A percentile compares a stretch with the other conserved stretches of the same genome.
These are phyloP conservation scores for Pseudogymnoascus sp. DNA, from an alignment of 2,329 filamentous ascomycete genomes.

Conservation along the genomic window DNA sequence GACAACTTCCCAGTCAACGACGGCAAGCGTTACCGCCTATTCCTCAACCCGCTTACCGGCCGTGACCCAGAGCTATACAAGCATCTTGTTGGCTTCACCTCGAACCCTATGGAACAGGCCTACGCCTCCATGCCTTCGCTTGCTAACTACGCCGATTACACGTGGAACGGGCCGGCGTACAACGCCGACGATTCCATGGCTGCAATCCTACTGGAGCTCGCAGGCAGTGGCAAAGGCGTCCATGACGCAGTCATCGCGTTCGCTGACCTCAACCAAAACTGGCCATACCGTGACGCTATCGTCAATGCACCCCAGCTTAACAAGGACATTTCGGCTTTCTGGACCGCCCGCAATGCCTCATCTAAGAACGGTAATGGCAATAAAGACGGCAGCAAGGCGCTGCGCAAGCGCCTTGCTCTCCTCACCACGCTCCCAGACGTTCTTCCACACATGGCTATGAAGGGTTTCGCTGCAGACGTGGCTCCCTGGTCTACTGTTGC, in stretches of 20 bases:
- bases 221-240: not conserved
- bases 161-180: conserved; percentile 20
- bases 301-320: conserved; percentile 17
- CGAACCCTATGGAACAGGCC: conserved; percentile 20
- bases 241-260: conserved; percentile 18
- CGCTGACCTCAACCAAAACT: conserved; percentile 20
- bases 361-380: not conserved
- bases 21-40: conserved; percentile 19
- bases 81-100: conserved; percentile 21
- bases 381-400: not conserved
- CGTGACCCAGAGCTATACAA: conserved; percentile 19
- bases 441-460: conserved; percentile 15
- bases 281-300: conserved; percentile 19
- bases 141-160: conserved; percentile 20
- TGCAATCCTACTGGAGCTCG: not conserved
- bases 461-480: conserved; percentile 17
- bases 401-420: not conserved
- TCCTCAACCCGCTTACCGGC: conserved; percentile 22
- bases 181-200: conserved; percentile 14
- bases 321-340: conserved; percentile 19
- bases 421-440: not conserved
- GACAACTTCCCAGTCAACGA: conserved; percentile 25
- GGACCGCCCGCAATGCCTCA: conserved; percentile 12
- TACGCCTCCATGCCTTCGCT: conserved; percentile 21
- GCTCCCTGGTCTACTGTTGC: conserved; percentile 19